Evolutionary conservation across 257 asterid genomes (phyloP).

Genomic region (Petrea volubilis): DNA sequence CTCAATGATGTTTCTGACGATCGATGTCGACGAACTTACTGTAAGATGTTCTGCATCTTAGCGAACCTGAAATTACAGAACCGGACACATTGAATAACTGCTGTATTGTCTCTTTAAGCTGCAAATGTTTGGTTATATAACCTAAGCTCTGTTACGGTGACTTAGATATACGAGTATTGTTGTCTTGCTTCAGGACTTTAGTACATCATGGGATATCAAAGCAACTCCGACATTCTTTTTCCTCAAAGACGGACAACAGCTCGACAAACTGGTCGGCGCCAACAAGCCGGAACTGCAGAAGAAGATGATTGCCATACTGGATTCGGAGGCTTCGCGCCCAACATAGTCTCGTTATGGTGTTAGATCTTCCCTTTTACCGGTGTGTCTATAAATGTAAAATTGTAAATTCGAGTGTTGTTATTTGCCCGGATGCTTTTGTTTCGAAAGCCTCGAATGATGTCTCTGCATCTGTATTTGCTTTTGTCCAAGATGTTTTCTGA

Average conservation of each 20-base stretch:
- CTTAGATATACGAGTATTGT: neutral
- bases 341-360: conserved; percentile 19
- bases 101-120: neutral
- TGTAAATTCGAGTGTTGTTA: conserved; percentile 28
- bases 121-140: neutral
- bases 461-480: conserved; percentile 8
- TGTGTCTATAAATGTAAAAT: conserved; percentile 21
- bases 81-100: neutral
- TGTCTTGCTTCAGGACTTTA: conserved; percentile 68
- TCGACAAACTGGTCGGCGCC: conserved; percentile 97
- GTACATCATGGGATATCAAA: conserved; percentile 95
- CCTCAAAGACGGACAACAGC: conserved; percentile 74
- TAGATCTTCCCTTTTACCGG: neutral
- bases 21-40: conserved; percentile 88
- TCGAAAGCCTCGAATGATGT: conserved; percentile 23
- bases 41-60: conserved; percentile 51
- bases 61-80: conserved; percentile 1
- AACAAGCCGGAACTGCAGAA: conserved; percentile 92
- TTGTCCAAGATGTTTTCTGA: neutral
- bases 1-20: conserved; percentile 72
- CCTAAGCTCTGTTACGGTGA: neutral
- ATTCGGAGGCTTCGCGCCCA: conserved; percentile 38
- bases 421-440: conserved; percentile 15
- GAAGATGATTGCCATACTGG: conserved; percentile 64
- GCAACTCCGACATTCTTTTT: conserved; percentile 99